Evolutionary conservation across 75 land plant species (phyloP).

Genomic region (Ceratopteris richardii): DNA sequence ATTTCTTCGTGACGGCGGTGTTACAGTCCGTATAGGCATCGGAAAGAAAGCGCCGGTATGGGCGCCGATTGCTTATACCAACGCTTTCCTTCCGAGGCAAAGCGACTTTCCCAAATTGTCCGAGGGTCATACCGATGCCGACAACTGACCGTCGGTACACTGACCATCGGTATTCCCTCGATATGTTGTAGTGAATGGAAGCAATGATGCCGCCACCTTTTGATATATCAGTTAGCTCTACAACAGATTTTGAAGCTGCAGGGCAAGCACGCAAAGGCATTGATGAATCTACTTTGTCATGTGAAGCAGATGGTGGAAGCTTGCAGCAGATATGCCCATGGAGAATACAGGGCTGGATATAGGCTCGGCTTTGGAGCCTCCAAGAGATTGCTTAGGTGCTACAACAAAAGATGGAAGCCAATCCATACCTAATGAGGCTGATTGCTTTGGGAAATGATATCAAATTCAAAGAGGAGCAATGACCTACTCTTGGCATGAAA

Average conservation of each 20-base stretch:
- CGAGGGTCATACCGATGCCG: no score
- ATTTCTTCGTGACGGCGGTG: no score
- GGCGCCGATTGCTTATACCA: no score
- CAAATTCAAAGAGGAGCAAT: background rate
- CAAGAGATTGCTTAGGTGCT: background rate
- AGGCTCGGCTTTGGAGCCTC: background rate
- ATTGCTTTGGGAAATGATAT: background rate
- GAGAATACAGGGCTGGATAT: background rate
- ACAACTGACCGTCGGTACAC: no score
- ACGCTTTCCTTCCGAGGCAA: no score
- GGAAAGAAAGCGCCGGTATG: no score
- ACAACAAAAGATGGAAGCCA: background rate
- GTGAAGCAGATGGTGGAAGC: background rate
- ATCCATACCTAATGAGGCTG: background rate
- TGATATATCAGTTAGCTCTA: constrained; percentile 28
- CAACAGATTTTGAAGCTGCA: constrained; percentile 24
- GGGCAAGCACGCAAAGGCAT: constrained; percentile 16
- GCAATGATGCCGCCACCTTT: constrained; percentile 23
- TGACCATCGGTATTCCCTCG: no score
- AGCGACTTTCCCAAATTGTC: no score
- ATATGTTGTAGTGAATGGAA: no score
- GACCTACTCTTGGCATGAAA: background rate
- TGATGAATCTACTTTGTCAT: constrained; percentile 13
- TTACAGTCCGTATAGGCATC: no score
- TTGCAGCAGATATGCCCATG: background rate